Conservation (phyloP, 176 grass and related monocot genomes). For the Rhynchospora pubera region DNA sequence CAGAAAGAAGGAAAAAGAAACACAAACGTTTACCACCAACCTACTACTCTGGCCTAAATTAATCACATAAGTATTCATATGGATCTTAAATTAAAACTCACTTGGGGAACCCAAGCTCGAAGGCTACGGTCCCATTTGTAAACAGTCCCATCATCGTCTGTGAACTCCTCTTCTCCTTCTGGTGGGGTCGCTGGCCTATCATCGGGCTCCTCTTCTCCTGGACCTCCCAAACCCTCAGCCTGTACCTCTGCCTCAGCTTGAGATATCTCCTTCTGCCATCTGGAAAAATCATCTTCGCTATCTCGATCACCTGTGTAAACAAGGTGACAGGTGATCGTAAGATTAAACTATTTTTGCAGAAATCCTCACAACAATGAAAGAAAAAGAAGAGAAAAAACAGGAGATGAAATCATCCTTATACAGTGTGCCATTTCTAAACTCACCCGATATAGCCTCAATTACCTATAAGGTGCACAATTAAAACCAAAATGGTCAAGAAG, state of each 20-base stretch:
- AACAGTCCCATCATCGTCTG: constrained; percentile 84
- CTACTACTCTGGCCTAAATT: too few relatives aligned
- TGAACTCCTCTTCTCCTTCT: constrained; percentile 90
- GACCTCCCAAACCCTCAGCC: constrained; percentile 35
- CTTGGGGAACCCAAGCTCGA: constrained; percentile 93
- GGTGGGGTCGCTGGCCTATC: constrained; percentile 68
- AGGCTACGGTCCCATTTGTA: constrained; percentile 86
- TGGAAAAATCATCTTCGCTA: constrained; percentile 43
- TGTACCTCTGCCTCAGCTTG: constrained; percentile 44
- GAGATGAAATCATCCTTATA: neutral
- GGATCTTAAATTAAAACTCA: constrained; percentile 33
- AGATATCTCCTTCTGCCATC: constrained; percentile 72
- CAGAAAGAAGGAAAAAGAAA: too few relatives aligned
- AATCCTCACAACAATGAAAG: neutral
- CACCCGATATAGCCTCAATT: neutral
- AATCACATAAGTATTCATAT: too few relatives aligned
- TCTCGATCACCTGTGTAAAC: constrained; percentile 21
- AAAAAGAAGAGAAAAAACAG: neutral
- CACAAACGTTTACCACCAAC: too few relatives aligned
- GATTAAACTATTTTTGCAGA: neutral
- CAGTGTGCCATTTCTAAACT: neutral
- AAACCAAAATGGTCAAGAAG: neutral
- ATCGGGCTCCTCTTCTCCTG: constrained; percentile 23
- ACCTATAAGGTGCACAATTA: neutral
- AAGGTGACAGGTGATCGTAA: neutral